Evolutionary conservation across 345 rosid species (phyloP), one percentile per base, ranked within the genome.

Genomic region (Zanthoxylum bungeanum): DNA sequence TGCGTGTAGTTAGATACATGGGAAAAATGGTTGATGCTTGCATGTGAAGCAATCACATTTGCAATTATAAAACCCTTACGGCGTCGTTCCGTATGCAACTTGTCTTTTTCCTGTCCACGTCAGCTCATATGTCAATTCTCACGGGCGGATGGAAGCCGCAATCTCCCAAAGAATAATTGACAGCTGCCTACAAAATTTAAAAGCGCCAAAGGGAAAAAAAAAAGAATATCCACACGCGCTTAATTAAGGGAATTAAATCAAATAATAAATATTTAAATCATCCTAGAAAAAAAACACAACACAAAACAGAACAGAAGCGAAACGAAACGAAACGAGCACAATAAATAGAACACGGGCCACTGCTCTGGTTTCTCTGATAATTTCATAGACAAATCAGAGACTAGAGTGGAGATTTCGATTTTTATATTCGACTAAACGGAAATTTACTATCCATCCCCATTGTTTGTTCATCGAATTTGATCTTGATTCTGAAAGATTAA

Each of bases 401-500:
- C 61, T 17, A 14, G 7, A 65, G 37, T 68, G 17, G 59, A 46
- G 69, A 58, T 56, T 69, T 60, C 60, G 27, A 22, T 27, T 25
- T 68, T 40, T 24, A 42, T 50, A 37, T 42, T 49, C 63, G 25
- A 58, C 12, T 19, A 7, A 60, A 49, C 69, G 39, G 60, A 44
- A 68, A 12, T 58, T 33, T 60, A 47, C 21, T 28, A 36, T 52
- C n/a, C n/a, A n/a, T n/a, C n/a, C 40, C 60, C 40, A 51, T 61
- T 31, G 71, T 27, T 77, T 68, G 71, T 14, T 42, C 4, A 33
- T 60, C 42, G 37, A 49, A 36, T 19, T 22, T 60, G 78, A 46
- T 75, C 53, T 57, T 46, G 55, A 42, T 24, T 28, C 33, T 69
- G 27, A 57, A 9, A 21, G 16, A 68, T 36, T 9, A 28, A 33